Evolutionary conservation across 2,329 filamentous ascomycete species (phyloP).

Genomic region (Stachybotrys elegans): DNA sequence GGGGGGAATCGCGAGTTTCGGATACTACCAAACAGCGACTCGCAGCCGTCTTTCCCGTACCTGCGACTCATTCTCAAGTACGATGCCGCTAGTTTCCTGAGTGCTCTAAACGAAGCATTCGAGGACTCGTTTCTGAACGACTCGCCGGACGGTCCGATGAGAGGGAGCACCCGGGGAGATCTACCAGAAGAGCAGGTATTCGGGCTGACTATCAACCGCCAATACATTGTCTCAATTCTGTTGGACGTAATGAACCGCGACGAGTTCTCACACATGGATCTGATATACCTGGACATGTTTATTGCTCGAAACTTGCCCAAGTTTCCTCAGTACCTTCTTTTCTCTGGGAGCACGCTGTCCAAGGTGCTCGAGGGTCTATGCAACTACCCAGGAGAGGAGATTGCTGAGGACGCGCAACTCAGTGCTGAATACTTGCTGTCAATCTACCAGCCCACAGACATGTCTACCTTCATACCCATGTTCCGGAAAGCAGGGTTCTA

Average conservation of each 20-base stretch:
- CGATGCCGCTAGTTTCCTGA: slow-evolving; percentile 88
- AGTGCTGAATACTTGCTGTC: slow-evolving; percentile 94
- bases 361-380: slow-evolving; percentile 79
- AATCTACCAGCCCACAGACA: slow-evolving; percentile 83
- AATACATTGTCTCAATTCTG: slow-evolving; percentile 88
- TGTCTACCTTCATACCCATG: slow-evolving; percentile 67
- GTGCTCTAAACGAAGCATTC: slow-evolving; percentile 93
- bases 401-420: slow-evolving; percentile 92
- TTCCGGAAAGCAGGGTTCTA: slow-evolving; percentile 81
- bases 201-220: slow-evolving; percentile 73
- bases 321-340: slow-evolving; percentile 89
- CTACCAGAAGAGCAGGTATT: slow-evolving; percentile 62
- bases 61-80: slow-evolving; percentile 80
- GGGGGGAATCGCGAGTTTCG: slow-evolving; percentile 55
- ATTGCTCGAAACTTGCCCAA: slow-evolving; percentile 93
- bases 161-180: slow-evolving; percentile 44
- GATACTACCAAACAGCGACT: slow-evolving; percentile 49
- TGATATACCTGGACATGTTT: slow-evolving; percentile 97
- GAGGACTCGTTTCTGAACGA: slow-evolving; percentile 93
- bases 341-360: slow-evolving; percentile 81
- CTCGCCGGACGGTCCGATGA: slow-evolving; percentile 56
- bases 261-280: slow-evolving; percentile 74
- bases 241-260: slow-evolving; percentile 80
- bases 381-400: slow-evolving; percentile 71
- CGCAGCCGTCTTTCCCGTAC: slow-evolving; percentile 78